phyloP scores from a whole-genome alignment of 306 rosid species.

The Boehmeria nivea region DNA sequence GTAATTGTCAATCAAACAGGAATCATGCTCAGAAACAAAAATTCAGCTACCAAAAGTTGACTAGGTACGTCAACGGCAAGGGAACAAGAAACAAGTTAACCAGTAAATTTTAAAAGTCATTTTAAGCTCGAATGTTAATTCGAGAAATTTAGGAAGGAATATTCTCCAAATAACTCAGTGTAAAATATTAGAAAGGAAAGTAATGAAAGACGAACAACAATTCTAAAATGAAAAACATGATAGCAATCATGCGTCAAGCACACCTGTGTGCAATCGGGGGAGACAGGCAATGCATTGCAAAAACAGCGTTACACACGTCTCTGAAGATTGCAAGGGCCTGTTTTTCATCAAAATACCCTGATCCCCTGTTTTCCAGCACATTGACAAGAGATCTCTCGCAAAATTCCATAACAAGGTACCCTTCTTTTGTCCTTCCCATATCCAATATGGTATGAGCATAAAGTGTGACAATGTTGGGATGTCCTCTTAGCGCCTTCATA shows the following conservation, averaged over 20 bases:
- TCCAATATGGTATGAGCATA: conserved; percentile 70
- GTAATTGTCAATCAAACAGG: background rate
- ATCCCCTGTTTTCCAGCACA: conserved; percentile 87
- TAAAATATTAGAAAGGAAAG: background rate
- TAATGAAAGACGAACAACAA: background rate
- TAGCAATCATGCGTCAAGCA: conserved; percentile 8
- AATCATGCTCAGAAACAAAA: too few relatives aligned
- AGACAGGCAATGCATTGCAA: conserved; percentile 88
- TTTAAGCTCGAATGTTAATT: background rate
- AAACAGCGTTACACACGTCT: conserved; percentile 87
- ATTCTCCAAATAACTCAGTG: background rate
- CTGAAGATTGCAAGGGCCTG: conserved; percentile 81
- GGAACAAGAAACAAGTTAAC: too few relatives aligned
- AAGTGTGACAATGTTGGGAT: conserved; percentile 84
- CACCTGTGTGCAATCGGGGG: conserved; percentile 96
- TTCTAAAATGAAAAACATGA: background rate
- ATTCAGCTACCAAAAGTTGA: background rate
- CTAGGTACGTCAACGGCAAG: too few relatives aligned
- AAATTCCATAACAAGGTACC: conserved; percentile 83
- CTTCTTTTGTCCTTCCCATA: conserved; percentile 95
- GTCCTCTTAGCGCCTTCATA: conserved; percentile 77
- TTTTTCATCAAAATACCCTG: conserved; percentile 79
- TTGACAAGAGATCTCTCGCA: conserved; percentile 83
- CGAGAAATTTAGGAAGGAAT: background rate
- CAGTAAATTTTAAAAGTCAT: background rate